These are phyloP conservation scores for Chloromonas sp. DNA, from an alignment of 163 green algal species.

Conservation along the genomic window DNA sequence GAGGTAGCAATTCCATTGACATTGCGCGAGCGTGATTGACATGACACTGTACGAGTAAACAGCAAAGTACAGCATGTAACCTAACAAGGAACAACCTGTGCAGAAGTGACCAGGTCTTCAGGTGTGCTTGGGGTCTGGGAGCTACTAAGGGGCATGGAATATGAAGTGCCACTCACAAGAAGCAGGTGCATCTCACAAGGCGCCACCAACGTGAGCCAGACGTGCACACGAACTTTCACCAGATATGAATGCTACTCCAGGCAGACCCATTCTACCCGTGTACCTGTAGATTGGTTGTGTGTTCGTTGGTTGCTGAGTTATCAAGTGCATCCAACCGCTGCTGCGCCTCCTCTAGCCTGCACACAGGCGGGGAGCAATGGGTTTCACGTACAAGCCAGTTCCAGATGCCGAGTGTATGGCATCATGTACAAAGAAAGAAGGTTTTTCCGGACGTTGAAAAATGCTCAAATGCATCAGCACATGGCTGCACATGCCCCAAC, in stretches of 20 bases:
- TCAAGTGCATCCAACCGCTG: conserved; percentile 17
- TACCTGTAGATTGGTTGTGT: conserved; percentile 24
- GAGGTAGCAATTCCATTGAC: background rate
- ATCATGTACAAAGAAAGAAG: no score
- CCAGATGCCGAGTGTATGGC: background rate
- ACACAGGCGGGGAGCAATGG: background rate
- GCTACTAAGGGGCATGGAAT: background rate
- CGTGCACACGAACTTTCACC: no score
- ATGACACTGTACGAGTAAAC: background rate
- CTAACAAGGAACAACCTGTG: background rate
- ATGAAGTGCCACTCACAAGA: background rate
- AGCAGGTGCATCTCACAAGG: background rate
- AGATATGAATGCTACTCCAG: background rate
- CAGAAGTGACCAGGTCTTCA: background rate
- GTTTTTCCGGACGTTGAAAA: no score
- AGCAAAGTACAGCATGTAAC: no score
- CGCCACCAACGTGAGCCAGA: no score
- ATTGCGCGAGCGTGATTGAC: background rate
- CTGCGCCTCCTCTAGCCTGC: conserved; percentile 19
- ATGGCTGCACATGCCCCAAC: background rate
- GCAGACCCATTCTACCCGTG: background rate
- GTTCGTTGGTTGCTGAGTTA: conserved; percentile 11
- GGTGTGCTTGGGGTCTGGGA: background rate
- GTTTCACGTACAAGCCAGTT: background rate
- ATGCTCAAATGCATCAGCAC: background rate